Conservation (phyloP, 805 yeast genomes). For the Nakazawaea sp. region DNA sequence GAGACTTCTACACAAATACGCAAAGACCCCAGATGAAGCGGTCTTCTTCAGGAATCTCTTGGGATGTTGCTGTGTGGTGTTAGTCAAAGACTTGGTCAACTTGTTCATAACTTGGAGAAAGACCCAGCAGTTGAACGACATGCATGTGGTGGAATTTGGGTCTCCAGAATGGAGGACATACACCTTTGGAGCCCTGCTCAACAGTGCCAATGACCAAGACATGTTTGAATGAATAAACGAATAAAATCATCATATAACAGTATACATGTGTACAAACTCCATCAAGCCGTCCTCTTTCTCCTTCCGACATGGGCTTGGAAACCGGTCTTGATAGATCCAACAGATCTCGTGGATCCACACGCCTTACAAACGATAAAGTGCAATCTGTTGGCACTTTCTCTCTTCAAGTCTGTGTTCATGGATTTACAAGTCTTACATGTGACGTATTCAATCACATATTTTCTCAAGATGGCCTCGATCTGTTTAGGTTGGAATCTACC, state of each 20-base stretch:
- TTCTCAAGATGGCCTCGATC: constrained; percentile 91
- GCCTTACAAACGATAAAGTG: constrained; percentile 97
- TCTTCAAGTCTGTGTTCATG: constrained; percentile 90
- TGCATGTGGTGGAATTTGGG: constrained; percentile 9
- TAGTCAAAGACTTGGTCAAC: constrained; percentile 25
- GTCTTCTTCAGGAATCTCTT: constrained; percentile 25
- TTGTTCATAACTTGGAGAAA: constrained; percentile 25
- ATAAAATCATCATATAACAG: background rate
- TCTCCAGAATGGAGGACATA: constrained; percentile 7
- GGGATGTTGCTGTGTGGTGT: constrained; percentile 23
- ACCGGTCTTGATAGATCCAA: constrained; percentile 96
- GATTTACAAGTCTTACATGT: constrained; percentile 99
- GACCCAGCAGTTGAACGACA: constrained; percentile 20
- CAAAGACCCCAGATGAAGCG: constrained; percentile 30
- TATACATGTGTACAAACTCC: constrained; percentile 9
- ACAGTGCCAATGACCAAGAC: too few species aligned
- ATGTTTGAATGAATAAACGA: too few species aligned
- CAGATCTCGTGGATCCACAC: constrained; percentile 97
- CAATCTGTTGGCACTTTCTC: constrained; percentile 93
- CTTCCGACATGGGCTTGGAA: constrained; percentile 97
- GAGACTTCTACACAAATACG: constrained; percentile 14
- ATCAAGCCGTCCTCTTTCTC: constrained; percentile 53
- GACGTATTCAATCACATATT: constrained; percentile 95
- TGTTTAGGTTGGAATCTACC: constrained; percentile 98
- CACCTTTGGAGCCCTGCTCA: background rate